A percentile compares a stretch with the other conserved stretches of the same genome.
Conservation (phyloP, 2,329 filamentous ascomycete genomes). For the Raffaelea albimanens region DNA sequence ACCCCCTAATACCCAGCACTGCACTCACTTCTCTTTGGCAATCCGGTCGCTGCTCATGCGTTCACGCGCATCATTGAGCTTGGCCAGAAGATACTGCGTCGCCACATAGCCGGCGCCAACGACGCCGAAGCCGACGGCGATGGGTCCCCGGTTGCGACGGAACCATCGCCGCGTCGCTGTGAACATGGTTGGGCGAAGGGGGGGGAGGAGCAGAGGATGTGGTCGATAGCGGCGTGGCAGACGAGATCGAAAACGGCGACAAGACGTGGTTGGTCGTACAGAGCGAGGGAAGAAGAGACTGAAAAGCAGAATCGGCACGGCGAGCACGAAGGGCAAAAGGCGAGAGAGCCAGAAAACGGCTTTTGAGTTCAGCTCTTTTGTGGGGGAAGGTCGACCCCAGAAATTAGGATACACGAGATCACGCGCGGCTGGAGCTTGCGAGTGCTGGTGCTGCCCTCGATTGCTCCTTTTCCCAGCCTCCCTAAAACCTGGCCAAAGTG, state of each 20-base stretch:
- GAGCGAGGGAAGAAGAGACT: background rate
- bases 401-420: background rate
- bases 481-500: too few species aligned
- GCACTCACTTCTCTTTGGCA: slow-evolving; percentile 82
- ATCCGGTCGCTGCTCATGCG: slow-evolving; percentile 95
- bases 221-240: background rate
- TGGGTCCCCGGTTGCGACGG: slow-evolving; percentile 78
- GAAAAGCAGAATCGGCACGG: background rate
- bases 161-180: slow-evolving; percentile 80
- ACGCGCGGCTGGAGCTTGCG: too few species aligned
- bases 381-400: background rate
- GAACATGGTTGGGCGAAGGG: slow-evolving; percentile 36
- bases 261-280: too few species aligned
- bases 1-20: too few species aligned
- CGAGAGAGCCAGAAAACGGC: too few species aligned
- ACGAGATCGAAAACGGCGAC: too few species aligned
- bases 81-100: slow-evolving; percentile 83
- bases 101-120: slow-evolving; percentile 85
- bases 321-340: too few species aligned
- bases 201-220: background rate
- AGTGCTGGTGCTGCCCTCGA: too few species aligned
- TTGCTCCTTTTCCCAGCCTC: background rate
- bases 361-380: background rate
- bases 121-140: slow-evolving; percentile 81
- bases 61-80: slow-evolving; percentile 87